Conservation (phyloP, 129 eudicot genomes). For the Rutidosis leptorrhynchoides region DNA sequence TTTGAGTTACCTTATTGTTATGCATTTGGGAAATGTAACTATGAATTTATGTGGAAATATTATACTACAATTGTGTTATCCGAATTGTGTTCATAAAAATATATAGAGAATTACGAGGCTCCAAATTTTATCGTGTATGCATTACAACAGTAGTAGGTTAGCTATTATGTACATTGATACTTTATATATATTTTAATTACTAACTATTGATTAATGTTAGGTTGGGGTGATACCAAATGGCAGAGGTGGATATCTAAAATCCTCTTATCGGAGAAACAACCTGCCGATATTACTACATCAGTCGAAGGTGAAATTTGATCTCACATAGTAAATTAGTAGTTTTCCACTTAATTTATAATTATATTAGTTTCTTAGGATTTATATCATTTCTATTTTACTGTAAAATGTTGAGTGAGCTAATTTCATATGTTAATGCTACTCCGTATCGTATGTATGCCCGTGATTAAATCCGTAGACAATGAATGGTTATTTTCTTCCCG, state of each 20-base stretch:
- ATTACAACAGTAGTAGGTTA: constrained; percentile 5
- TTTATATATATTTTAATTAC: too few species aligned
- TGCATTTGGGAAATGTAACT: too few species aligned
- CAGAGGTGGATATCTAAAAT: constrained; percentile 50
- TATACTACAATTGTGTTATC: constrained; percentile 4
- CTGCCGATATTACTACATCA: constrained; percentile 66
- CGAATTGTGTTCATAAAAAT: too few species aligned
- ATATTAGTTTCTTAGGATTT: not conserved
- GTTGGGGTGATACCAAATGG: too few species aligned
- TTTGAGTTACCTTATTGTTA: too few species aligned
- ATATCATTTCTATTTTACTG: too few species aligned
- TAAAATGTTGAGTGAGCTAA: not conserved
- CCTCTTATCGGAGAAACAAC: constrained; percentile 59
- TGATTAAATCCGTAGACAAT: too few species aligned
- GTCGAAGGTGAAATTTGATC: constrained; percentile 56
- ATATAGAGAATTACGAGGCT: not conserved
- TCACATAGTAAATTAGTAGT: not conserved
- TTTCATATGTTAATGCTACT: constrained; percentile 29
- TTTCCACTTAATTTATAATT: not conserved
- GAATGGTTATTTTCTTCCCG: too few species aligned
- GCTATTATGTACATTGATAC: too few species aligned
- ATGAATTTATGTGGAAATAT: constrained; percentile 8
- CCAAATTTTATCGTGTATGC: too few species aligned
- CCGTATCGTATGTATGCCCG: too few species aligned
- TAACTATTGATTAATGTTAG: too few species aligned